Percentiles rank a stretch among this genome's conserved stretches.
phyloP scores from a whole-genome alignment of 441 rosid species.

The Pelargonium fulgidum region DNA sequence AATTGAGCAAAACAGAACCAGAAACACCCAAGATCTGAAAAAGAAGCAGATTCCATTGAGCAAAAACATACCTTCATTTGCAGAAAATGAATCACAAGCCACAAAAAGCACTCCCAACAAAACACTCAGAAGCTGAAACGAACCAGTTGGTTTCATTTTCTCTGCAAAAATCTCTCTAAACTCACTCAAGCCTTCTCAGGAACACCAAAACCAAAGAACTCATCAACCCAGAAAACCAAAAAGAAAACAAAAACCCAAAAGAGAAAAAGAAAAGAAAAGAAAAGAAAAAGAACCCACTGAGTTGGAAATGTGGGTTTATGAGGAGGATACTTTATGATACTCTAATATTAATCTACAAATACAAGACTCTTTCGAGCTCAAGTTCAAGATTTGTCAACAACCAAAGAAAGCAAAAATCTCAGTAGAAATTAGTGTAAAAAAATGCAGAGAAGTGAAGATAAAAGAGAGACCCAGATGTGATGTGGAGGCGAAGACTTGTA shows the following conservation, averaged over 20 bases:
- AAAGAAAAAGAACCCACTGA: slow-evolving; percentile 25
- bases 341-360: slow-evolving; percentile 17
- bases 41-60: slow-evolving; percentile 4
- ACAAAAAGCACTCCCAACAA: slow-evolving; percentile 36
- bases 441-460: slow-evolving; percentile 23
- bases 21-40: slow-evolving; percentile 50
- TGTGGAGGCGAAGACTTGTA: slow-evolving; percentile 50
- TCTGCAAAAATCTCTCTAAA: slow-evolving; percentile 27
- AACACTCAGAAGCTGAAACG: slow-evolving; percentile 38
- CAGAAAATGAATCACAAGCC: slow-evolving; percentile 42
- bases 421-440: slow-evolving; percentile 4
- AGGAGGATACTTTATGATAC: slow-evolving; percentile 20
- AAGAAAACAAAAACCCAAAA: slow-evolving; percentile 18
- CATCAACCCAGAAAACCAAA: slow-evolving; percentile 19
- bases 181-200: slow-evolving; percentile 29
- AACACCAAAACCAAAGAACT: slow-evolving; percentile 23
- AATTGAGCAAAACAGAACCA: slow-evolving; percentile 10
- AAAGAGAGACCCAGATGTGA: slow-evolving; percentile 28
- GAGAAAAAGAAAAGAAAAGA: slow-evolving; percentile 13
- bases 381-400: slow-evolving; percentile 45
- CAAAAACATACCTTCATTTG: slow-evolving; percentile 55
- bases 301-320: slow-evolving; percentile 26
- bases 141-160: slow-evolving; percentile 47
- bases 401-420: slow-evolving; percentile 34
- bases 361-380: slow-evolving; percentile 18